Percentiles rank a stretch among this genome's conserved stretches.
phyloP scores from a whole-genome alignment of 2,329 filamentous ascomycete species.

The Apiospora malaysiana region DNA sequence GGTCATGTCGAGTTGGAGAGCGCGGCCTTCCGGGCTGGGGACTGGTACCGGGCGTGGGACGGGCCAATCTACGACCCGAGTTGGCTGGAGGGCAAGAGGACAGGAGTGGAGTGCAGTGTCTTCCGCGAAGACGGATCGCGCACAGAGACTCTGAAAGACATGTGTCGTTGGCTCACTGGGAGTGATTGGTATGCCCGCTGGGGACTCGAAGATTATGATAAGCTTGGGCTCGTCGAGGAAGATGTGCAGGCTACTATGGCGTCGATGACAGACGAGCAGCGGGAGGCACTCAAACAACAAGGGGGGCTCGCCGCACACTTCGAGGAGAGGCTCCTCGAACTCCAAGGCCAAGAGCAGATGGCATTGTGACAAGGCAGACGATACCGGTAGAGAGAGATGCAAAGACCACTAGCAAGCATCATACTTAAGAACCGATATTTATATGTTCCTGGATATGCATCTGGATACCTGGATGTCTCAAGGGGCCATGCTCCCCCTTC shows the following conservation, averaged over 20 bases:
- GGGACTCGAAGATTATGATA: not conserved
- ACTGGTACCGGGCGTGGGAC: not conserved
- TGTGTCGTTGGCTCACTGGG: not conserved
- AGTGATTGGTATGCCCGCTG: not conserved
- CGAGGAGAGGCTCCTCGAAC: not conserved
- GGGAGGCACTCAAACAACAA: not conserved
- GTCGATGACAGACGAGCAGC: not conserved
- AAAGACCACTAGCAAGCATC: not conserved
- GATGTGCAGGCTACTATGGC: not conserved
- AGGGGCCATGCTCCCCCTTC: not conserved
- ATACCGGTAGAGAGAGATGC: not conserved
- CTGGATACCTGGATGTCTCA: not conserved
- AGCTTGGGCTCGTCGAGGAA: not conserved
- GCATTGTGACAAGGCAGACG: not conserved
- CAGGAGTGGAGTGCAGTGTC: not conserved
- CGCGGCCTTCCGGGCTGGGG: not conserved
- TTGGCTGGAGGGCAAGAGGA: not conserved
- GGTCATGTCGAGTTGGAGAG: not conserved
- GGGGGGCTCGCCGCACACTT: not conserved
- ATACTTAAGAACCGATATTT: not conserved
- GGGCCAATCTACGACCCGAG: not conserved
- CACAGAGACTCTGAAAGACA: not conserved
- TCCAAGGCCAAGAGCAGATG: not conserved
- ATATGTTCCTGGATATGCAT: not conserved
- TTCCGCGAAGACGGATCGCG: not conserved